Percentiles rank a stretch among this genome's conserved stretches.
phyloP scores from a whole-genome alignment of 2,329 filamentous ascomycete genomes.

The Phoma herbarum region DNA sequence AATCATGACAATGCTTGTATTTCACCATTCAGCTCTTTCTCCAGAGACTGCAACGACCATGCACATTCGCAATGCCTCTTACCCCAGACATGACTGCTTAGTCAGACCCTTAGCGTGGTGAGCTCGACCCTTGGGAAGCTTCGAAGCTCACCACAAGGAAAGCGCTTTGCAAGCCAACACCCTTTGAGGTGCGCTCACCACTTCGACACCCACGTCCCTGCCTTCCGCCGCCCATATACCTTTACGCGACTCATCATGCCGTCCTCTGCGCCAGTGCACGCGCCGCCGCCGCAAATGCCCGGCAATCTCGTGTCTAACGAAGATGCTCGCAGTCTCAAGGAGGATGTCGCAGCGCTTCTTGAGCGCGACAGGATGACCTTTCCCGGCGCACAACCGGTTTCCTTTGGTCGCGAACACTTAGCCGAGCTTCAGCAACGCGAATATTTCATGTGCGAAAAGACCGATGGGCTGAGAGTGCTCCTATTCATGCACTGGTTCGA shows the following conservation, averaged over 20 bases:
- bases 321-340: conserved; percentile 64
- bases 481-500: conserved; percentile 82
- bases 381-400: conserved; percentile 93
- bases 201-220: neutral
- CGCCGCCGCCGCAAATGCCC: conserved; percentile 49
- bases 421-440: conserved; percentile 82
- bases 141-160: conserved; percentile 12
- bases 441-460: conserved; percentile 99
- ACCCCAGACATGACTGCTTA: conserved; percentile 5
- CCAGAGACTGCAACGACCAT: neutral
- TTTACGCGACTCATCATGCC: conserved; percentile 27
- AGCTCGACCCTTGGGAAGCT: conserved; percentile 1
- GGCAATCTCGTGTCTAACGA: conserved; percentile 38
- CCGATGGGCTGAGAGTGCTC: conserved; percentile 94
- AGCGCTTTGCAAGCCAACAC: conserved; percentile 3
- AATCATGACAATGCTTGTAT: too few species aligned
- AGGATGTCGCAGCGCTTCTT: conserved; percentile 79
- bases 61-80: neutral
- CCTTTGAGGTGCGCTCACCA: conserved; percentile 2
- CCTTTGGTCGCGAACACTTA: conserved; percentile 83
- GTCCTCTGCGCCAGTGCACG: conserved; percentile 28
- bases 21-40: neutral
- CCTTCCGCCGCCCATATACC: neutral
- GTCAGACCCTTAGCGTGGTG: conserved; percentile 6
- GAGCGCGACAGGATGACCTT: conserved; percentile 73